Evolutionary conservation across 1,284 basidiomycete genomes (phyloP).

Genomic region (Cutaneotrichosporon dermatis): DNA sequence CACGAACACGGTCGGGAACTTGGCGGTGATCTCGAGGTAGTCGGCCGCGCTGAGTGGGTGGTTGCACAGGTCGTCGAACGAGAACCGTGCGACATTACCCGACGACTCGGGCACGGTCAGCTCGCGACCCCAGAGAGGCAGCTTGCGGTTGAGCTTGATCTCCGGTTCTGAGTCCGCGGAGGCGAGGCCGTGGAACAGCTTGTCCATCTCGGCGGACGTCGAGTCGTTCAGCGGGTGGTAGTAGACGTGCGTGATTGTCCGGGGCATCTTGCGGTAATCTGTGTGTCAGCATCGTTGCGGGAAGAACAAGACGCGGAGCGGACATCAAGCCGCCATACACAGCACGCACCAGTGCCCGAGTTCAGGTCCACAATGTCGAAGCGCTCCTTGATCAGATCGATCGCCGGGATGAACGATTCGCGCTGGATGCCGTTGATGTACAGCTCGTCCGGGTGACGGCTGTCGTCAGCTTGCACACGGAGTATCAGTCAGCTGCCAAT

Average conservation of each 20-base stretch:
- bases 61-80: slow-evolving; percentile 83
- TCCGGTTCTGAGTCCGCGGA: slow-evolving; percentile 52
- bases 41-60: slow-evolving; percentile 88
- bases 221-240: slow-evolving; percentile 69
- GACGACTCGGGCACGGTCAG: slow-evolving; percentile 75
- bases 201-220: slow-evolving; percentile 61
- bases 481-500: neutral
- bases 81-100: slow-evolving; percentile 75
- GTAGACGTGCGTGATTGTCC: slow-evolving; percentile 87
- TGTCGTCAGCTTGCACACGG: slow-evolving; percentile 43
- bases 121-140: slow-evolving; percentile 84
- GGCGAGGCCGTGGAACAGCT: slow-evolving; percentile 68
- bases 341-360: slow-evolving; percentile 75
- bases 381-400: slow-evolving; percentile 81
- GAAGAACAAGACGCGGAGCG: neutral
- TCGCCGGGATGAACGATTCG: slow-evolving; percentile 91
- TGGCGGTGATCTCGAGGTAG: slow-evolving; percentile 88
- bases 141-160: slow-evolving; percentile 60
- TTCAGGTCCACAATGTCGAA: slow-evolving; percentile 88
- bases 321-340: too few relatives aligned
- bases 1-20: slow-evolving; percentile 83
- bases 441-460: slow-evolving; percentile 92
- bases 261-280: slow-evolving; percentile 90
- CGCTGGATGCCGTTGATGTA: slow-evolving; percentile 99
- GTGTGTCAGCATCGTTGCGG: slow-evolving; percentile 1